phyloP scores from a whole-genome alignment of 495 filamentous ascomycete species.

The Halenospora varia region DNA sequence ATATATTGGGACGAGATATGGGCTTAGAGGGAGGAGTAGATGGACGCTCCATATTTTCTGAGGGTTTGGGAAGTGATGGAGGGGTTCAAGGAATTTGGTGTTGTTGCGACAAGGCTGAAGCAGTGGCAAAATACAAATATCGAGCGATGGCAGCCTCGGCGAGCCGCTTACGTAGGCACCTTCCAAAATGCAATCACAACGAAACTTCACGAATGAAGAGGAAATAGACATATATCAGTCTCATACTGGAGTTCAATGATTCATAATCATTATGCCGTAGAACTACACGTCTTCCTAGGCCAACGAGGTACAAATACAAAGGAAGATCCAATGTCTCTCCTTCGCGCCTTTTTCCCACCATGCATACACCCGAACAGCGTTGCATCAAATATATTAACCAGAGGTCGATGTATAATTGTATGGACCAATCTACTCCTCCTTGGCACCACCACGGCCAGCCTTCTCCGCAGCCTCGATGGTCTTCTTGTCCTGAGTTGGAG shows the following conservation, averaged over 20 bases:
- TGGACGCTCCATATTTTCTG: slow-evolving; percentile 41
- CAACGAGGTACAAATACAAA: background rate
- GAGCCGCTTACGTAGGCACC: background rate
- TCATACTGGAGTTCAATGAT: background rate
- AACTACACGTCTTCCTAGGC: background rate
- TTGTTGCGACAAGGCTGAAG: slow-evolving; percentile 16
- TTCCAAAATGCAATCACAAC: background rate
- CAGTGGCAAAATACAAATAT: slow-evolving; percentile 4
- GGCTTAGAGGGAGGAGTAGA: slow-evolving; percentile 58
- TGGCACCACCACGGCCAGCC: slow-evolving; percentile 78
- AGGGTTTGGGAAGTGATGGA: background rate
- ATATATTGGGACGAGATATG: slow-evolving; percentile 19
- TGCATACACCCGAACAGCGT: slow-evolving; percentile 12
- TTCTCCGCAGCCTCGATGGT: slow-evolving; percentile 84
- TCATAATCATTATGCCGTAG: background rate
- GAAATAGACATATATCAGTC: no score
- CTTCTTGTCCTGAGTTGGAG: slow-evolving; percentile 93
- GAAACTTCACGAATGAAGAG: no score
- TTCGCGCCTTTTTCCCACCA: background rate
- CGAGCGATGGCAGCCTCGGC: slow-evolving; percentile 4
- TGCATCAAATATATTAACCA: background rate
- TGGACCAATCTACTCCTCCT: slow-evolving; percentile 69
- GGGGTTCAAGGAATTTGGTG: background rate
- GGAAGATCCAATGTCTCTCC: background rate
- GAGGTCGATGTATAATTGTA: background rate